Evolutionary conservation across 148 eudicot species (phyloP).

Genomic region (Bassia scoparia): DNA sequence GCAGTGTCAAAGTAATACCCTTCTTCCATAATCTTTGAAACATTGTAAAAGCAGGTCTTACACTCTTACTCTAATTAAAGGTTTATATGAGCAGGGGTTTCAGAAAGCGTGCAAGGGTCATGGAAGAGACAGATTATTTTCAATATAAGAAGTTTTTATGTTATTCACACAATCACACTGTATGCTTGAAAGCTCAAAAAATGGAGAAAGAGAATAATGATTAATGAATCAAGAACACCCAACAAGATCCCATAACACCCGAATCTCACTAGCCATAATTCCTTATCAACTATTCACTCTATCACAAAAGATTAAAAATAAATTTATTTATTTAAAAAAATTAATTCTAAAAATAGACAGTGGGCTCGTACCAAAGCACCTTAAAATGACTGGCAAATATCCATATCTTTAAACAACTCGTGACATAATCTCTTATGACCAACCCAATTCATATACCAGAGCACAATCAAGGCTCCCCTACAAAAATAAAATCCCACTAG

Average conservation of each 20-base stretch:
- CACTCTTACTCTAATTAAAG: not conserved
- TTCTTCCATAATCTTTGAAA: not conserved
- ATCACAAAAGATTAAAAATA: no score
- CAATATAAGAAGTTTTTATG: not conserved
- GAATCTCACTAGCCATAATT: not conserved
- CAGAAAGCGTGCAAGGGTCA: not conserved
- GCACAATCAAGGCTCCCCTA: no score
- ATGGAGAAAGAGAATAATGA: not conserved
- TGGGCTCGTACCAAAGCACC: no score
- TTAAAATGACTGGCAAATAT: no score
- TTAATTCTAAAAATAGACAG: no score
- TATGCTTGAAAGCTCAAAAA: not conserved
- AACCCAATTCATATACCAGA: no score
- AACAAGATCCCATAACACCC: not conserved
- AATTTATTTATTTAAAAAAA: no score
- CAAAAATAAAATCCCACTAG: no score
- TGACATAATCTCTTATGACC: no score
- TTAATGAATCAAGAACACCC: not conserved
- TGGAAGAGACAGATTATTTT: not conserved
- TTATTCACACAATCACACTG: not conserved
- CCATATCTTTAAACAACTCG: no score
- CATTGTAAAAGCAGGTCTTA: not conserved
- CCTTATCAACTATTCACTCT: no score
- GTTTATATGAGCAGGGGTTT: no score
- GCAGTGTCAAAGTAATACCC: conserved; percentile 18